Percentiles rank a stretch among this genome's conserved stretches.
Evolutionary conservation across 768 basidiomycete genomes (phyloP).

Genomic region (Tricholomella constricta): DNA sequence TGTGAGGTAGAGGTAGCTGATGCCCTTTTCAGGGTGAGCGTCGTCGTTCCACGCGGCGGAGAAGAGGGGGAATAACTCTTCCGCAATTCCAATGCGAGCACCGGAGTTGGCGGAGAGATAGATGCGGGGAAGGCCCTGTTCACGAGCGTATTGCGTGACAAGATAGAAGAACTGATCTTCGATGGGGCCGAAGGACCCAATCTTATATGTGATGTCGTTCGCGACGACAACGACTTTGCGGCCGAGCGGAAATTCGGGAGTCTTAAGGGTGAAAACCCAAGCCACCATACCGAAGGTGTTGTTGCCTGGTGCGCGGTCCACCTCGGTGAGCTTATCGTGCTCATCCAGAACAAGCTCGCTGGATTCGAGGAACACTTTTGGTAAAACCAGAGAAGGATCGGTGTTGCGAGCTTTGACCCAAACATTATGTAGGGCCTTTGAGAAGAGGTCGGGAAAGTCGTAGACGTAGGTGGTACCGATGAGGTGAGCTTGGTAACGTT

Average conservation of each 20-base stretch:
- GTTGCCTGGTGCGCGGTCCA: constrained; percentile 90
- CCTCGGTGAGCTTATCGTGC: constrained; percentile 86
- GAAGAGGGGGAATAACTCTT: constrained; percentile 87
- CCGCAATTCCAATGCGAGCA: constrained; percentile 93
- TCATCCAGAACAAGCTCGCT: constrained; percentile 95
- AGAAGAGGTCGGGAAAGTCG: constrained; percentile 99
- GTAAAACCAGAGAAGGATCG: constrained; percentile 68
- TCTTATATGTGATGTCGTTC: constrained; percentile 98
- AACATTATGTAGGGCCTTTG: constrained; percentile 92
- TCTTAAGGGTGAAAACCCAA: constrained; percentile 91
- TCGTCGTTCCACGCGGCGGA: constrained; percentile 89
- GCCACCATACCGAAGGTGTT: constrained; percentile 98
- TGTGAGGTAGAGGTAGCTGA: constrained; percentile 95
- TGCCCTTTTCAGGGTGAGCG: constrained; percentile 87
- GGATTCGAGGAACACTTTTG: constrained; percentile 78
- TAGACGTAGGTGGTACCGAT: constrained; percentile 99
- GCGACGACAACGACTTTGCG: constrained; percentile 88
- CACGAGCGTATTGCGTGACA: constrained; percentile 90
- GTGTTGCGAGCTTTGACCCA: constrained; percentile 75
- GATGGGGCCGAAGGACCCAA: constrained; percentile 93
- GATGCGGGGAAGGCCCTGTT: constrained; percentile 86
- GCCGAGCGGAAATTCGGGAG: constrained; percentile 90
- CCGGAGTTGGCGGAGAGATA: constrained; percentile 99
- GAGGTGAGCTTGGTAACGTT: constrained; percentile 98
- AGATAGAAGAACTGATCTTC: constrained; percentile 98